phyloP scores from a whole-genome alignment of 257 asterid species.

The Leonotis leonurus region DNA sequence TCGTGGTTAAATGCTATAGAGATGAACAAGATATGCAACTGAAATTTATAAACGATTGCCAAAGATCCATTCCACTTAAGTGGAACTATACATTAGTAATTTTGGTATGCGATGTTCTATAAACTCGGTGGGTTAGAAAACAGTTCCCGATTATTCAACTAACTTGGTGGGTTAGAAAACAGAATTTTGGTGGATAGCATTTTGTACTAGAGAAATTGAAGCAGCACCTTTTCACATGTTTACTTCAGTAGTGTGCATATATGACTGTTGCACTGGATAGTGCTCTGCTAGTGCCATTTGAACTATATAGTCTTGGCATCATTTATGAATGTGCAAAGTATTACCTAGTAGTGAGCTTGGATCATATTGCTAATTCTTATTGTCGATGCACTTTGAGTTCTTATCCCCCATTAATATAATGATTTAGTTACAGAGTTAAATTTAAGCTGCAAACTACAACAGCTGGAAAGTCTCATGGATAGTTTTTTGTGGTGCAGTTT shows the following conservation, averaged over 20 bases:
- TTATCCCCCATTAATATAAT: not conserved
- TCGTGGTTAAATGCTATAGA: not conserved
- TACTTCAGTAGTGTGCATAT: conserved; percentile 11
- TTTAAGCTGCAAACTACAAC: not conserved
- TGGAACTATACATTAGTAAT: too few relatives aligned
- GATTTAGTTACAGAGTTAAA: not conserved
- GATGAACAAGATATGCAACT: conserved; percentile 1
- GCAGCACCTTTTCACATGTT: too few relatives aligned
- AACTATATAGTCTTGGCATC: not conserved
- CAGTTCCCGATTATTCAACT: not conserved
- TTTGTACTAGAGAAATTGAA: too few relatives aligned
- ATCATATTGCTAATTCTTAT: too few relatives aligned
- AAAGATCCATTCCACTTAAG: conserved; percentile 16
- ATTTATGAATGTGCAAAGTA: not conserved
- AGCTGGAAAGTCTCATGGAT: not conserved
- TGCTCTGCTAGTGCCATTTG: not conserved
- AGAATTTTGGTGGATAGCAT: too few relatives aligned
- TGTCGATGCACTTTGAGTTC: not conserved
- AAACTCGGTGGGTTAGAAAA: too few relatives aligned
- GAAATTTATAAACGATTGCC: not conserved
- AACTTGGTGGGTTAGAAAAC: conserved; percentile 9
- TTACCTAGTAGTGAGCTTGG: not conserved
- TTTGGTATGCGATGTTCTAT: conserved; percentile 3
- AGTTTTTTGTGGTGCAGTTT: conserved; percentile 47
- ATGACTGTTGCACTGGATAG: not conserved